Evolutionary conservation across 768 basidiomycete species (phyloP).

Genomic region (Pleurotus tuoliensis): DNA sequence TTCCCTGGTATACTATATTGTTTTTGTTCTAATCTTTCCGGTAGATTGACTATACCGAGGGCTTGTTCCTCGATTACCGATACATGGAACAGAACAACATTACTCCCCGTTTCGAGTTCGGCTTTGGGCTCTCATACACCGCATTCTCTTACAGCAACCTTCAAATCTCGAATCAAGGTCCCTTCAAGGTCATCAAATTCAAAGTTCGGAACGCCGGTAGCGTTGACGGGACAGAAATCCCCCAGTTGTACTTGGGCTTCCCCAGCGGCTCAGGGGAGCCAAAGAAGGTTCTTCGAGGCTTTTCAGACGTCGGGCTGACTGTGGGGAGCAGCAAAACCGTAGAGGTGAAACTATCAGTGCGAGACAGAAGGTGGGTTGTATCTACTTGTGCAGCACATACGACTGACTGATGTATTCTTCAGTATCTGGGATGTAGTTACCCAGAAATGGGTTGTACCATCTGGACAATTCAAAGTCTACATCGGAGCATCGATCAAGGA

Average conservation of each 20-base stretch:
- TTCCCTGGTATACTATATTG: background rate
- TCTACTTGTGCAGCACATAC: background rate
- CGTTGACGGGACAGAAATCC: slow-evolving; percentile 59
- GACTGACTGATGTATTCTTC: background rate
- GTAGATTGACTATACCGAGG: slow-evolving; percentile 11
- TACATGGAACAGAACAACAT: slow-evolving; percentile 6
- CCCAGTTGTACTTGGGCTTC: slow-evolving; percentile 77
- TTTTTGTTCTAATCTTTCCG: background rate
- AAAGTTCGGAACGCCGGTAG: slow-evolving; percentile 61
- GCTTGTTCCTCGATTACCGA: slow-evolving; percentile 36
- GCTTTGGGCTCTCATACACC: slow-evolving; percentile 56
- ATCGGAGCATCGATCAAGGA: slow-evolving; percentile 52
- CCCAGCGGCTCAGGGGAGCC: slow-evolving; percentile 62
- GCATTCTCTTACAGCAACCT: slow-evolving; percentile 69
- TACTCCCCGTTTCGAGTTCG: slow-evolving; percentile 6
- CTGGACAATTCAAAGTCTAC: slow-evolving; percentile 47
- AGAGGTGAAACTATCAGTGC: slow-evolving; percentile 43
- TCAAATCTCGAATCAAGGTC: slow-evolving; percentile 34
- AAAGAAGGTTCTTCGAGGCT: slow-evolving; percentile 67
- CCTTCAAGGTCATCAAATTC: slow-evolving; percentile 53
- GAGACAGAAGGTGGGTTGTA: slow-evolving; percentile 41
- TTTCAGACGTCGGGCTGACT: slow-evolving; percentile 50
- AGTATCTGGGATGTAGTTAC: slow-evolving; percentile 51
- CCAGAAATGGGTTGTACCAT: slow-evolving; percentile 47
- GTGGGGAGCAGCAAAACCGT: slow-evolving; percentile 45